These are phyloP conservation scores for Juglanconis sp. DNA, from an alignment of 2,329 filamentous ascomycete genomes.

Conservation along the genomic window DNA sequence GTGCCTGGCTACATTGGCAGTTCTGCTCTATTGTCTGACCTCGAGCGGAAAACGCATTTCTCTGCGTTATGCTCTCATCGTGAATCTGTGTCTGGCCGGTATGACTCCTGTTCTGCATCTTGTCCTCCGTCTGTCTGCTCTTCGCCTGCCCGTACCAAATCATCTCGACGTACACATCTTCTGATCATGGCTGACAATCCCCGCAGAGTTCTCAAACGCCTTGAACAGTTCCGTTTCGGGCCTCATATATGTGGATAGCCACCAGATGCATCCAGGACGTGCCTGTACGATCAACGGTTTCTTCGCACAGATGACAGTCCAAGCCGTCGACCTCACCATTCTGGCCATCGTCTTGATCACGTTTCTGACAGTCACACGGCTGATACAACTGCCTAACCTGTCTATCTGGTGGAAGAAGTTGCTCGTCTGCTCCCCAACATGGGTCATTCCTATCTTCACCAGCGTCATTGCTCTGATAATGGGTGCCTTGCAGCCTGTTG, in stretches of 20 bases:
- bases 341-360: constrained; percentile 39
- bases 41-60: constrained; percentile 18
- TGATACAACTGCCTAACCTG: constrained; percentile 29
- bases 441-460: constrained; percentile 38
- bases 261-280: constrained; percentile 26
- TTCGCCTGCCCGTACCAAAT: neutral
- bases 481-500: constrained; percentile 32
- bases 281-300: constrained; percentile 42
- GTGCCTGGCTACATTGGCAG: constrained; percentile 13
- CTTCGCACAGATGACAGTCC: constrained; percentile 42
- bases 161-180: neutral
- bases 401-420: constrained; percentile 26
- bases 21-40: constrained; percentile 15
- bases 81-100: constrained; percentile 24
- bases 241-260: constrained; percentile 28
- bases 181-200: neutral
- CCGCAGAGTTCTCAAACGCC: constrained; percentile 38
- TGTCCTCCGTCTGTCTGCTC: neutral
- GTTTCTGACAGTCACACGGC: constrained; percentile 22
- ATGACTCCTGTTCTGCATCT: neutral
- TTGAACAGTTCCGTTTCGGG: constrained; percentile 41
- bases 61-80: constrained; percentile 23
- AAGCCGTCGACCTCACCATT: constrained; percentile 41
- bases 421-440: constrained; percentile 34
- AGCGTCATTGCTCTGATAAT: constrained; percentile 29